A percentile compares a stretch with the other conserved stretches of the same genome.
Conservation (phyloP, 306 rosid species). For the Cucumis cinereus region DNA sequence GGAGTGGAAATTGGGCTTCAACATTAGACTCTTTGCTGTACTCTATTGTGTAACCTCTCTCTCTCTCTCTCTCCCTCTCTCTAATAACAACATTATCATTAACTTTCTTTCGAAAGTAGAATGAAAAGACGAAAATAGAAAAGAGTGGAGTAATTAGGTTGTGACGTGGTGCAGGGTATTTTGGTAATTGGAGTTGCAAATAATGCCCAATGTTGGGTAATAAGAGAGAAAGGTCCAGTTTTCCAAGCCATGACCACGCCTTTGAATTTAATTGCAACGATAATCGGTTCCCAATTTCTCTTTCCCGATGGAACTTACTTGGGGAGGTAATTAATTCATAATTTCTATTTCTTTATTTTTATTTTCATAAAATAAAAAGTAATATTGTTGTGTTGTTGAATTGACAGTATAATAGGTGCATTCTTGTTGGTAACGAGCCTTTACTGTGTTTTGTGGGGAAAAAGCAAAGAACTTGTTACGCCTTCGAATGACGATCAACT, state of each 20-base stretch:
- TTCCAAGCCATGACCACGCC: slow-evolving; percentile 16
- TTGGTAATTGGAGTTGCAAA: not conserved
- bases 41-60: slow-evolving; percentile 43
- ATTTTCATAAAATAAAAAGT: no score
- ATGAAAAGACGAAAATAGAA: no score
- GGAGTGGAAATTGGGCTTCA: slow-evolving; percentile 67
- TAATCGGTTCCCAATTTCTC: slow-evolving; percentile 1
- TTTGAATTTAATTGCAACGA: slow-evolving; percentile 6
- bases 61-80: no score
- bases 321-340: slow-evolving; percentile 4
- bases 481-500: not conserved
- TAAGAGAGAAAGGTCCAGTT: slow-evolving; percentile 10
- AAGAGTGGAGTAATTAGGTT: no score
- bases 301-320: slow-evolving; percentile 6
- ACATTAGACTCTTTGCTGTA: slow-evolving; percentile 55
- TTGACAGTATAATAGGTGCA: slow-evolving; percentile 56
- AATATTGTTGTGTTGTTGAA: not conserved
- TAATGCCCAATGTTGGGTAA: slow-evolving; percentile 7
- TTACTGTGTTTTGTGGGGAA: slow-evolving; percentile 70
- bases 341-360: not conserved
- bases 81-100: no score
- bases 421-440: slow-evolving; percentile 43
- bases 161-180: not conserved
- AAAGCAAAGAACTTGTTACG: slow-evolving; percentile 36
- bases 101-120: no score